Evolutionary conservation across 163 green algal species (phyloP).

Genomic region (Chlamydomonas reinhardtii): DNA sequence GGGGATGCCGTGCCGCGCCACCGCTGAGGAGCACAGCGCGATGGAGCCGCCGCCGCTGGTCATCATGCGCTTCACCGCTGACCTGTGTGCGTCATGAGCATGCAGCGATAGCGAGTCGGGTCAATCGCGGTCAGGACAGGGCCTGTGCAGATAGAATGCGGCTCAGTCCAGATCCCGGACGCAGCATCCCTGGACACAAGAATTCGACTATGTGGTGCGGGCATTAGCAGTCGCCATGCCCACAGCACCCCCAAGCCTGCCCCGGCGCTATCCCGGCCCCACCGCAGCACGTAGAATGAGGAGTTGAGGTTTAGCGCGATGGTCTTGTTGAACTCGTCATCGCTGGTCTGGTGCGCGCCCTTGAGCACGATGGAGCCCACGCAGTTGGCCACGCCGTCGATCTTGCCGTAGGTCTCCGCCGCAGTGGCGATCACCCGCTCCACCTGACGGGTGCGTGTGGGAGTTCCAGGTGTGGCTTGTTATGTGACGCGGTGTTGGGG

Average conservation of each 20-base stretch:
- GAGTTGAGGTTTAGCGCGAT: constrained; percentile 71
- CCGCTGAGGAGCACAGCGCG: constrained; percentile 74
- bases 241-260: too few relatives aligned
- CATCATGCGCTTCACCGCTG: constrained; percentile 73
- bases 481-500: too few relatives aligned
- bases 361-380: constrained; percentile 83
- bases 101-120: too few relatives aligned
- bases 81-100: neutral
- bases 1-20: constrained; percentile 80
- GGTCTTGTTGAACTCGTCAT: constrained; percentile 68
- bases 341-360: constrained; percentile 73
- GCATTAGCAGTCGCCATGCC: too few relatives aligned
- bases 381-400: constrained; percentile 84
- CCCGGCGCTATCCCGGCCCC: neutral
- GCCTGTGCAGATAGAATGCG: too few relatives aligned
- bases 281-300: constrained; percentile 75
- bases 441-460: constrained; percentile 63
- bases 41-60: constrained; percentile 68
- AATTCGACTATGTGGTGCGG: too few relatives aligned
- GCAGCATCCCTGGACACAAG: too few relatives aligned
- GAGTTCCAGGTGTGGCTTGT: too few relatives aligned
- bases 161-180: too few relatives aligned
- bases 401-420: constrained; percentile 60
- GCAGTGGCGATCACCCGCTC: constrained; percentile 64
- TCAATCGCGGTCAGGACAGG: too few relatives aligned